Evolutionary conservation across 2,329 filamentous ascomycete genomes (phyloP).

Genomic region (Huntiella abstrusa): DNA sequence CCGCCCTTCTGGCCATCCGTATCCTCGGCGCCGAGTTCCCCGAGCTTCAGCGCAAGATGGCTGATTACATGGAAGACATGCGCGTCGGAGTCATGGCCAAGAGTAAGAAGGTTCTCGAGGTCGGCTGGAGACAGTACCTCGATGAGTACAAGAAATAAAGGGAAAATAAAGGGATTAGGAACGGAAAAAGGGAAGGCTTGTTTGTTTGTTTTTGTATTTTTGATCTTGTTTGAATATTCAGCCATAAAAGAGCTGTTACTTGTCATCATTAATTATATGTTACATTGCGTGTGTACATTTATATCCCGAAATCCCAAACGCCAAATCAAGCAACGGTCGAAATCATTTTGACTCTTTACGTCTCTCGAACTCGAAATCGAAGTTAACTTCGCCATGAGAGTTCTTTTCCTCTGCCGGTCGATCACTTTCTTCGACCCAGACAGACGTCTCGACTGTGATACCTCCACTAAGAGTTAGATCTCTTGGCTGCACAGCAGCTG

Average conservation of each 20-base stretch:
- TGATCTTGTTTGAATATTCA: too few relatives aligned
- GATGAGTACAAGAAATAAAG: slow-evolving; percentile 16
- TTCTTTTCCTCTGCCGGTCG: too few relatives aligned
- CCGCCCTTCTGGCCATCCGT: slow-evolving; percentile 50
- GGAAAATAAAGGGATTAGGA: slow-evolving; percentile 12
- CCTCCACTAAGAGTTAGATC: too few relatives aligned
- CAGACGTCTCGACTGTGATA: too few relatives aligned
- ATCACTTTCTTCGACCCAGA: too few relatives aligned
- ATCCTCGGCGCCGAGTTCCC: slow-evolving; percentile 42
- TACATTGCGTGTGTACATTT: background rate
- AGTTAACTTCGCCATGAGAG: too few relatives aligned
- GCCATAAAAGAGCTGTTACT: background rate
- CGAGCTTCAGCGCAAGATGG: slow-evolving; percentile 37
- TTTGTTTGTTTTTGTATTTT: slow-evolving; percentile 4
- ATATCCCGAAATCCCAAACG: background rate
- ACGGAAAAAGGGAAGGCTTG: background rate
- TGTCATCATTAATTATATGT: background rate
- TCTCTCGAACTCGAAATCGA: too few relatives aligned
- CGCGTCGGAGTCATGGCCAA: slow-evolving; percentile 45
- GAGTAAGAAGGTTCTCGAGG: slow-evolving; percentile 34
- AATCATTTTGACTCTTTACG: too few relatives aligned
- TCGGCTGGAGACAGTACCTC: slow-evolving; percentile 38
- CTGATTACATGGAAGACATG: slow-evolving; percentile 42
- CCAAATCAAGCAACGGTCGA: too few relatives aligned
- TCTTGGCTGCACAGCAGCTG: too few relatives aligned